phyloP scores from a whole-genome alignment of 2,329 filamentous ascomycete genomes.

The Arthrinium phaeospermum region DNA sequence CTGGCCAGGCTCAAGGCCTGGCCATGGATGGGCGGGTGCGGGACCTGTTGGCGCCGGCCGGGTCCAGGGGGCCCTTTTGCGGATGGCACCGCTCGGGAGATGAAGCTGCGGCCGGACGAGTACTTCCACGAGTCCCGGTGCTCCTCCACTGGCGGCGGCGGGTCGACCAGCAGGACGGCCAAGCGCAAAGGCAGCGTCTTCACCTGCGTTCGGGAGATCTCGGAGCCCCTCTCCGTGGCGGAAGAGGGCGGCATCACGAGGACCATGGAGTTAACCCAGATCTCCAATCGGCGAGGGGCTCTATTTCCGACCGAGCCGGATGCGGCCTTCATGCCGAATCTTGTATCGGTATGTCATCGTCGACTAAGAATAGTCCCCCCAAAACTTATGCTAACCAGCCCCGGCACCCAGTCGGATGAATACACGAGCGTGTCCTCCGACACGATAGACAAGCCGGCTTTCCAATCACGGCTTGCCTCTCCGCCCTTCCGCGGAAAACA shows the following conservation, averaged over 20 bases:
- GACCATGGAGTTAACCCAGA: neutral
- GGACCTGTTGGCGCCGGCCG: neutral
- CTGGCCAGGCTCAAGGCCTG: neutral
- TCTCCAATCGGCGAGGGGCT: neutral
- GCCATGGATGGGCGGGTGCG: neutral
- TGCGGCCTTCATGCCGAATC: neutral
- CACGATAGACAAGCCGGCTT: neutral
- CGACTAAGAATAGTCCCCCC: neutral
- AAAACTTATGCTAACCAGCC: neutral
- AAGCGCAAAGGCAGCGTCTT: neutral
- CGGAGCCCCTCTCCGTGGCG: neutral
- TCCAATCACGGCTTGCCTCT: neutral
- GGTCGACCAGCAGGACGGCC: neutral
- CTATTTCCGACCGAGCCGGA: neutral
- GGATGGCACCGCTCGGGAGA: neutral
- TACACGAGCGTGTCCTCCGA: neutral
- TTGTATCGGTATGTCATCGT: neutral
- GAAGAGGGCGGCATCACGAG: neutral
- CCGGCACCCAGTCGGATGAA: neutral
- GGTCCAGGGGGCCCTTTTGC: neutral
- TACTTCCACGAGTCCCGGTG: neutral
- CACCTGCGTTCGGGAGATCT: neutral
- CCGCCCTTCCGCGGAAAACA: neutral
- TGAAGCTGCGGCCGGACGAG: neutral
- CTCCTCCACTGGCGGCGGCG: neutral